Conservation (phyloP, 371 early-diverging fungal genomes). For the Phascolomyces articulosus region DNA sequence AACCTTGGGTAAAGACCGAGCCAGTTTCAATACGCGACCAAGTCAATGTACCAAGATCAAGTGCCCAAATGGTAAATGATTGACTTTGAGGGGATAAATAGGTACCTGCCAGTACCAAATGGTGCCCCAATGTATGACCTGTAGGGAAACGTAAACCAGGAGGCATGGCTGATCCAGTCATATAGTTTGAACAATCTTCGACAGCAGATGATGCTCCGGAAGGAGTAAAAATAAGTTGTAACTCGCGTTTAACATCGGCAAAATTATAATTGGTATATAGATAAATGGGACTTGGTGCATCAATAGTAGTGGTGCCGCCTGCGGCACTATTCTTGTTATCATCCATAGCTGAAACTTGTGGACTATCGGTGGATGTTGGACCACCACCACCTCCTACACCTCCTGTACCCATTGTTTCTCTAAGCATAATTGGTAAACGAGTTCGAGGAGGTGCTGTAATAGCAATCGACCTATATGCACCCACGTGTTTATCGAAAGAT, state of each 20-base stretch:
- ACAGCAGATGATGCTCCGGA: slow-evolving; percentile 44
- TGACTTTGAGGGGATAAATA: slow-evolving; percentile 67
- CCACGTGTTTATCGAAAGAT: slow-evolving; percentile 74
- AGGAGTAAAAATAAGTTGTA: slow-evolving; percentile 68
- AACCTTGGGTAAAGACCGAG: slow-evolving; percentile 62
- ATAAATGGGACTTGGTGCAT: slow-evolving; percentile 45
- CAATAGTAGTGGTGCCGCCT: slow-evolving; percentile 13
- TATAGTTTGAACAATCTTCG: slow-evolving; percentile 62
- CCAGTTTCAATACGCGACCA: slow-evolving; percentile 77
- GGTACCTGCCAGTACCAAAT: slow-evolving; percentile 74
- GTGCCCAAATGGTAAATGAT: slow-evolving; percentile 72
- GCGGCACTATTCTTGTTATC: background rate
- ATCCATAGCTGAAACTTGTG: background rate
- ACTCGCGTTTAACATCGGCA: slow-evolving; percentile 74
- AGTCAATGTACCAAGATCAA: slow-evolving; percentile 57
- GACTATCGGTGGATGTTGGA: background rate
- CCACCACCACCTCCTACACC: background rate
- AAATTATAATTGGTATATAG: slow-evolving; percentile 86
- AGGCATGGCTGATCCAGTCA: slow-evolving; percentile 63
- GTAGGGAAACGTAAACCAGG: slow-evolving; percentile 81
- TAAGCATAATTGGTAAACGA: slow-evolving; percentile 20
- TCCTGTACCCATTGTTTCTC: no score
- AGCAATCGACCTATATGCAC: slow-evolving; percentile 79
- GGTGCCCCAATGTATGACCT: slow-evolving; percentile 64
- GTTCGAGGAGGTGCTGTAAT: slow-evolving; percentile 45